Evolutionary conservation across 148 eudicot genomes (phyloP).

Genomic region (Camellia lanceoleosa): DNA sequence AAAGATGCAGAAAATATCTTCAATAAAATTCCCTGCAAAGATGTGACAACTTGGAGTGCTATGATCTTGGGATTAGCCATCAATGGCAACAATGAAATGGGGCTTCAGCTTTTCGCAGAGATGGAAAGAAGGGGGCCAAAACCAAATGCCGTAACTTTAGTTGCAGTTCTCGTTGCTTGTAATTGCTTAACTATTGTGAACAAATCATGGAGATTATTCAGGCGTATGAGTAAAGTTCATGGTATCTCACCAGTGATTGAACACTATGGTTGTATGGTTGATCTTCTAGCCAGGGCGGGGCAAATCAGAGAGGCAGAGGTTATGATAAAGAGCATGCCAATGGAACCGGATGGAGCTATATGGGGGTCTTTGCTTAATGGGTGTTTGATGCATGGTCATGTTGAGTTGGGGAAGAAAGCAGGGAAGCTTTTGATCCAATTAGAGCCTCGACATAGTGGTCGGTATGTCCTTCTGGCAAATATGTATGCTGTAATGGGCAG

Average conservation of each 20-base stretch:
- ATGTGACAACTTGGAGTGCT: conserved; percentile 18
- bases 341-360: conserved; percentile 32
- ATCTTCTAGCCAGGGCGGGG: conserved; percentile 19
- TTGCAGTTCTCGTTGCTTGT: too few species aligned
- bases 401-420: too few species aligned
- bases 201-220: too few species aligned
- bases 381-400: conserved; percentile 13
- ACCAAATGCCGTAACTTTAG: too few species aligned
- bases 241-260: conserved; percentile 14
- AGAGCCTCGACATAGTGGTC: conserved; percentile 9
- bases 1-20: conserved; percentile 15
- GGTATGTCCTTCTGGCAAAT: conserved; percentile 29
- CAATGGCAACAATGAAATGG: conserved; percentile 26
- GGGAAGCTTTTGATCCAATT: too few species aligned
- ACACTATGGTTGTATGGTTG: conserved; percentile 20
- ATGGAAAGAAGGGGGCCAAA: conserved; percentile 16
- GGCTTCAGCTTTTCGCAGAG: conserved; percentile 20
- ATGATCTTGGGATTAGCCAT: conserved; percentile 16
- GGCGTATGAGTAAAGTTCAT: too few species aligned
- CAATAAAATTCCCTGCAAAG: conserved; percentile 21
- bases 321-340: conserved; percentile 27
- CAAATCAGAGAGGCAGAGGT: conserved; percentile 28
- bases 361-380: conserved; percentile 35
- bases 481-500: conserved; percentile 29
- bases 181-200: too few species aligned